These are phyloP conservation scores for Plantago lanceolata DNA, from an alignment of 305 asterid genomes.

Conservation along the genomic window DNA sequence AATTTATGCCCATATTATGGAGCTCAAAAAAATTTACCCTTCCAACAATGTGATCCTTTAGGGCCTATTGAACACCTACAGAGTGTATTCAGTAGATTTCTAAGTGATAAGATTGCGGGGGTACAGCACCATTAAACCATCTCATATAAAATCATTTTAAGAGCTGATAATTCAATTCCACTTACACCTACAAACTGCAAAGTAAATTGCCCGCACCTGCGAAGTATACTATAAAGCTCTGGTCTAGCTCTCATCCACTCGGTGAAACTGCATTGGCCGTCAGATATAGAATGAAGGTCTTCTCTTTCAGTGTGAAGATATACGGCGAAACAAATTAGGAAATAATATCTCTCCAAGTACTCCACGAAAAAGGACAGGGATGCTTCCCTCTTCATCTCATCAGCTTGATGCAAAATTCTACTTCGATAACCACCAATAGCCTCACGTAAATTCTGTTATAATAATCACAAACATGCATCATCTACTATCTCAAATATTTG, in stretches of 20 bases:
- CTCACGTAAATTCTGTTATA: conserved; percentile 86
- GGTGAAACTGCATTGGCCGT: conserved; percentile 67
- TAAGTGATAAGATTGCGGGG: conserved; percentile 22
- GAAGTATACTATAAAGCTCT: conserved; percentile 90
- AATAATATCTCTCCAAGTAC: conserved; percentile 98
- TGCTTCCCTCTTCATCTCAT: conserved; percentile 98
- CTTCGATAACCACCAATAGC: conserved; percentile 88
- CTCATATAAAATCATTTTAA: conserved; percentile 22
- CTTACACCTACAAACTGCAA: conserved; percentile 11
- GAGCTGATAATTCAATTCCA: conserved; percentile 19
- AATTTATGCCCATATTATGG: too few relatives aligned
- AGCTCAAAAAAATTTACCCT: too few relatives aligned
- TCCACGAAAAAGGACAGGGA: conserved; percentile 96
- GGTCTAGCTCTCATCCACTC: conserved; percentile 99
- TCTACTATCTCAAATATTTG: conserved; percentile 20
- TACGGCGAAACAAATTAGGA: conserved; percentile 93
- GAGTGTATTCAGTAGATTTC: conserved; percentile 20
- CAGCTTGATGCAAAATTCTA: conserved; percentile 87
- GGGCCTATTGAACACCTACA: not conserved
- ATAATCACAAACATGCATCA: conserved; percentile 24
- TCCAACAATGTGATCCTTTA: not conserved
- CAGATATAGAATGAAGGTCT: conserved; percentile 51
- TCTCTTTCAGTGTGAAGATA: conserved; percentile 87
- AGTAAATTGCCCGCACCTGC: conserved; percentile 53
- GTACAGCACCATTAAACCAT: conserved; percentile 21